Evolutionary conservation across 2,329 filamentous ascomycete species (phyloP).

Genomic region (Lasiodiplodia sp.): DNA sequence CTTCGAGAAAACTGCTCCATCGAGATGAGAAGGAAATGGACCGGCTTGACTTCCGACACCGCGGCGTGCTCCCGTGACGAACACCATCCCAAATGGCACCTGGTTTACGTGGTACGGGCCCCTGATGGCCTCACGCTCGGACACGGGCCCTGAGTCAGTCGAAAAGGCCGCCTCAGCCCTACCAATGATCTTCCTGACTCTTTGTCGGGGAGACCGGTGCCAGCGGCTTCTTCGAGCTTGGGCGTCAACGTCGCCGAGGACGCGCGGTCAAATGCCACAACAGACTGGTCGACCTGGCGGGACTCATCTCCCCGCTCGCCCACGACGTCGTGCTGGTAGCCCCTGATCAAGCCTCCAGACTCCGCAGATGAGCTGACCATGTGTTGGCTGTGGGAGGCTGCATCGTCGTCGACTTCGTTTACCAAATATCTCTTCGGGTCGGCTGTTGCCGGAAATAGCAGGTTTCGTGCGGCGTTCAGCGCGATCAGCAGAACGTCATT

Average conservation of each 20-base stretch:
- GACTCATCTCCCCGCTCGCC: background rate
- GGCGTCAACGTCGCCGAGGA: background rate
- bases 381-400: background rate
- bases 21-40: background rate
- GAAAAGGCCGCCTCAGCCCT: background rate
- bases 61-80: background rate
- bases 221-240: background rate
- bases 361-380: background rate
- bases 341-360: background rate
- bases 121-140: background rate
- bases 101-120: background rate
- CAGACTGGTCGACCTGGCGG: background rate
- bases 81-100: background rate
- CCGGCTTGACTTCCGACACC: background rate
- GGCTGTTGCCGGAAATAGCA: background rate
- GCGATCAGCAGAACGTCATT: background rate
- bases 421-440: background rate
- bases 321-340: background rate
- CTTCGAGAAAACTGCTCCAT: slow-evolving; percentile 11
- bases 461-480: background rate
- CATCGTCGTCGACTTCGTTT: background rate
- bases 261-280: background rate
- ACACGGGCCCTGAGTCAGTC: background rate
- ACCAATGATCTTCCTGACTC: background rate
- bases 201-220: background rate